Evolutionary conservation across 208 protist genomes (phyloP).

Genomic region (Trichomonas vaginalis): DNA sequence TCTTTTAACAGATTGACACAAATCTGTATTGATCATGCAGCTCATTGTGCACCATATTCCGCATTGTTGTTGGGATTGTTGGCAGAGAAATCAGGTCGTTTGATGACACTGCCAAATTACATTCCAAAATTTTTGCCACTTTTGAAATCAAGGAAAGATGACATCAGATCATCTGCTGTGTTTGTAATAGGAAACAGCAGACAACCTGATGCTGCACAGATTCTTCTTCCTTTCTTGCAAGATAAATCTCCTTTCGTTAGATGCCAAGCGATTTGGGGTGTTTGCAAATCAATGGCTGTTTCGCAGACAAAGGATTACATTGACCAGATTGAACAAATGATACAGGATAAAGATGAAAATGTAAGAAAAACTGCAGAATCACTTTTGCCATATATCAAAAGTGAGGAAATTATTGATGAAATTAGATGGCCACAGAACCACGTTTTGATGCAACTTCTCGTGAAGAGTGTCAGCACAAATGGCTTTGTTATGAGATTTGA

Average conservation of each 20-base stretch:
- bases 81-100: neutral
- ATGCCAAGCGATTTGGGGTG: neutral
- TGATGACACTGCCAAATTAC: neutral
- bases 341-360: neutral
- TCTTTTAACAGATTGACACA: neutral
- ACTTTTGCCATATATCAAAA: neutral
- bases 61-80: neutral
- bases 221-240: neutral
- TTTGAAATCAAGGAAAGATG: neutral
- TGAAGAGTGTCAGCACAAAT: neutral
- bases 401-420: neutral
- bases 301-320: neutral
- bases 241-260: neutral
- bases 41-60: neutral
- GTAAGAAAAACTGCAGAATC: neutral
- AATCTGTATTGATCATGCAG: neutral
- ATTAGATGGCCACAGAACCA: neutral
- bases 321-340: neutral
- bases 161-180: neutral
- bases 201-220: neutral
- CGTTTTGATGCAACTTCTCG: neutral
- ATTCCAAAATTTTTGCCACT: neutral
- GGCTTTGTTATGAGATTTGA: neutral
- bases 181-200: neutral
- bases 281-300: neutral